A percentile compares a stretch with the other conserved stretches of the same genome.
phyloP scores from a whole-genome alignment of 305 asterid genomes.

The Ilex paraguariensis region DNA sequence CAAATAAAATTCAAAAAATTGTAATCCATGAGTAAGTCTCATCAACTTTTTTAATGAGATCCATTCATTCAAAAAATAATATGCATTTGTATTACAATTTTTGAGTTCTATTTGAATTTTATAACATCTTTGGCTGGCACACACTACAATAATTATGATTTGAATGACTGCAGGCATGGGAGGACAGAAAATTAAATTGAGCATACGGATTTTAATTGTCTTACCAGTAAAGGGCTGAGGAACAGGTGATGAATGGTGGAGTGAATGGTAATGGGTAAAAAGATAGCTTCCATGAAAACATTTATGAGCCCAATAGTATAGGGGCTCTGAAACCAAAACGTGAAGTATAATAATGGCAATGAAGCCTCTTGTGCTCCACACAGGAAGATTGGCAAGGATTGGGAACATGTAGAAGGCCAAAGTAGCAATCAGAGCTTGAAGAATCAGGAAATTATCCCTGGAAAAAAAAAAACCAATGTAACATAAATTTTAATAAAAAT shows the following conservation, averaged over 20 bases:
- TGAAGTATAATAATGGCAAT: slow-evolving; percentile 47
- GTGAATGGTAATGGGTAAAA: slow-evolving; percentile 59
- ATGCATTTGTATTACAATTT: no score
- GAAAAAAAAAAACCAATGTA: not conserved
- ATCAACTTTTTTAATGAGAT: no score
- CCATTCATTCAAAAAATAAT: no score
- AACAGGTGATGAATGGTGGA: slow-evolving; percentile 77
- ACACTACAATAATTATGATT: not conserved
- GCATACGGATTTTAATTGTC: not conserved
- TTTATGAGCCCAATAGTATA: slow-evolving; percentile 63
- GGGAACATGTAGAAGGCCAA: slow-evolving; percentile 37
- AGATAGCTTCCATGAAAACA: slow-evolving; percentile 58
- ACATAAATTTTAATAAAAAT: no score
- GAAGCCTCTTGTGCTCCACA: slow-evolving; percentile 56
- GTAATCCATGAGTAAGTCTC: no score
- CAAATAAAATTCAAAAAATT: no score
- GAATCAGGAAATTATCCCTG: slow-evolving; percentile 83
- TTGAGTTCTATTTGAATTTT: no score
- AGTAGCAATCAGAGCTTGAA: slow-evolving; percentile 59
- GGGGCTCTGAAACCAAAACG: slow-evolving; percentile 67
- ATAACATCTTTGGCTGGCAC: no score
- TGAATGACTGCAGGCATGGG: not conserved
- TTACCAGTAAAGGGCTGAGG: slow-evolving; percentile 80
- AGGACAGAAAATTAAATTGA: not conserved
- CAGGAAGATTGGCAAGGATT: slow-evolving; percentile 28